Base-by-base conservation (phyloP, 352 stramenopile genomes). In the Phytophthora megakarya region DNA sequence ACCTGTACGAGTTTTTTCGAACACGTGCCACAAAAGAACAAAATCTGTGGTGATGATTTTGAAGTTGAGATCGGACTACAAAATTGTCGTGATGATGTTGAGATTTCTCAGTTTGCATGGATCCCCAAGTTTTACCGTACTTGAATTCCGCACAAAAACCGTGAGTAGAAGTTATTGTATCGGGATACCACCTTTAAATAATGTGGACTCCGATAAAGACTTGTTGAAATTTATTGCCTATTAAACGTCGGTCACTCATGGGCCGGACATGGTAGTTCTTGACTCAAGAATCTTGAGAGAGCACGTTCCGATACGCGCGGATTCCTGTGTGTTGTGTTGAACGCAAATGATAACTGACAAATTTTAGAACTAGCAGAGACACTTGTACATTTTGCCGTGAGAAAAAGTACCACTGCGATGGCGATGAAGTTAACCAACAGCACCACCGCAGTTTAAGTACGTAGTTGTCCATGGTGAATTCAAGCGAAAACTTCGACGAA, bases 311-410 rank as follows among this genome's bases (percentile, higher is more conserved):
- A 60, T 60, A n/a, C 38, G 39, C 30, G 19, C 30, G 43, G 48
- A 59, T 35, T 19, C 26, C 18, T 35, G 23, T 39, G 25, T 43
- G 54, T 47, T 32, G n/a, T n/a, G n/a, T n/a, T n/a, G n/a, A n/a
- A n/a, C n/a, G n/a, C 13, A 32, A 56, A 56, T 62, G 60, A 56
- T 67, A 67, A 61, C 59, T 67, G 50, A 49, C 26, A 67, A 67
- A 63, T 46, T 62, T 32, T 19, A 67, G 32, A 62, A 35, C 23
- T 53, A 48, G 48, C 40, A 50, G 42, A 51, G 42, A 62, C 50
- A 67, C 8, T 58, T 37, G 9, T n/a, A 56, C 59, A 49, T 61
- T 67, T 67, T 61, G 25, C 23, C 47, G 39, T 60, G 40, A 49
- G 39, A 66, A 45, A 49, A 61, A 23, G 58, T 32, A 42, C 48